Conservation (phyloP, 306 rosid genomes). For the Rubus parviflorus region DNA sequence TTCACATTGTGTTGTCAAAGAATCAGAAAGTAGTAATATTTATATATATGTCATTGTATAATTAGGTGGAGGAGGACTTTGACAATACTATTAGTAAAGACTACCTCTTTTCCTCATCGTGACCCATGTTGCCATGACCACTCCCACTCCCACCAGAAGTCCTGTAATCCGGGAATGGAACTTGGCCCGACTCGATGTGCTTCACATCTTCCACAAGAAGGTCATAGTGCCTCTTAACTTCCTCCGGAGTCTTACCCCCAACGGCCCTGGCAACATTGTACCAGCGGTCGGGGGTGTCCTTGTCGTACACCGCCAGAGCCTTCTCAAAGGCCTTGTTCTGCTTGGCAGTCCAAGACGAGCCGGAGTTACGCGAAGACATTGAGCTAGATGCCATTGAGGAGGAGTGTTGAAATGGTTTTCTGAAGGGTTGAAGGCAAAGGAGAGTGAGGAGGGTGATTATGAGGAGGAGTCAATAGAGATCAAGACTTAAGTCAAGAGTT, state of each 20-base stretch:
- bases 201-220: constrained; percentile 73
- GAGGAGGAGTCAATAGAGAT: constrained; percentile 12
- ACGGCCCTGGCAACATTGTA: constrained; percentile 84
- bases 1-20: constrained; percentile 10
- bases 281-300: constrained; percentile 96
- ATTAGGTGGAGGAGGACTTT: constrained; percentile 5
- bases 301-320: constrained; percentile 86
- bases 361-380: constrained; percentile 57
- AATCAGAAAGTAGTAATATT: background rate
- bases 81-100: background rate
- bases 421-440: constrained; percentile 2
- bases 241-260: constrained; percentile 79
- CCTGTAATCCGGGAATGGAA: constrained; percentile 78
- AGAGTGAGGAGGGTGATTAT: background rate
- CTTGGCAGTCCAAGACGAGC: constrained; percentile 80
- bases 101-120: constrained; percentile 62
- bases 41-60: background rate
- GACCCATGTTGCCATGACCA: constrained; percentile 11
- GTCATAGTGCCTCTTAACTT: constrained; percentile 79
- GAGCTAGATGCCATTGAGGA: constrained; percentile 68
- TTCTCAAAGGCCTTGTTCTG: constrained; percentile 89
- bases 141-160: constrained; percentile 28
- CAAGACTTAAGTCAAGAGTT: constrained; percentile 25
- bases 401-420: background rate
- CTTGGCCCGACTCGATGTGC: constrained; percentile 76